Conservation (phyloP, 495 filamentous ascomycete species). For the Hyphodiscus hymeniophilus region DNA sequence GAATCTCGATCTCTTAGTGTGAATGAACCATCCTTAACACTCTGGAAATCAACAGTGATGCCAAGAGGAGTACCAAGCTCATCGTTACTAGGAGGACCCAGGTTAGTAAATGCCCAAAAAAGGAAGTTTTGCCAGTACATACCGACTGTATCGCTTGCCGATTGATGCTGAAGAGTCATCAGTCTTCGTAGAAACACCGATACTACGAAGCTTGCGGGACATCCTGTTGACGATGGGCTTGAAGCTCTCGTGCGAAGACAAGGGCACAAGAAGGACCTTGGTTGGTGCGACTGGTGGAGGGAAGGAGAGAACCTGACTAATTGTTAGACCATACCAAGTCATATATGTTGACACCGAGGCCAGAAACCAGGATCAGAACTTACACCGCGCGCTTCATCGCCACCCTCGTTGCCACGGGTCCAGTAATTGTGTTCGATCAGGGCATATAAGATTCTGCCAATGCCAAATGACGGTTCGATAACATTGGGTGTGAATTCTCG, state of each 20-base stretch:
- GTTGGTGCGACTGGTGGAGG: constrained; percentile 64
- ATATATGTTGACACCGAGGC: no score
- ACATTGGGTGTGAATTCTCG: constrained; percentile 62
- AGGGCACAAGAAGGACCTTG: constrained; percentile 68
- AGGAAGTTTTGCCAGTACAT: no score
- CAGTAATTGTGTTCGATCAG: constrained; percentile 59
- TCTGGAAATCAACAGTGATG: constrained; percentile 70
- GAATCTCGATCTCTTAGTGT: constrained; percentile 68
- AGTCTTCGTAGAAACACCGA: constrained; percentile 55
- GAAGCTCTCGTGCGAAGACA: constrained; percentile 56
- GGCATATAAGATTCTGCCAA: constrained; percentile 58
- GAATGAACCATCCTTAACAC: constrained; percentile 57
- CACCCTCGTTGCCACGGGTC: constrained; percentile 54
- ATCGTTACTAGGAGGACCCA: no score
- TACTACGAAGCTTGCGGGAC: constrained; percentile 47
- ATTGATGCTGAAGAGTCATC: constrained; percentile 64
- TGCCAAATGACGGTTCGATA: constrained; percentile 66
- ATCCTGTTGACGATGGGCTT: constrained; percentile 46
- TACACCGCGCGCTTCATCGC: constrained; percentile 61
- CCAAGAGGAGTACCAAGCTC: constrained; percentile 67
- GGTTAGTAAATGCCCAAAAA: no score
- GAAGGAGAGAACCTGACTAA: constrained; percentile 61
- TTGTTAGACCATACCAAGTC: no score
- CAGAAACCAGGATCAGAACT: constrained; percentile 27
- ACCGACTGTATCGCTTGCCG: constrained; percentile 64